A percentile compares a stretch with the other conserved stretches of the same genome.
phyloP scores from a whole-genome alignment of 2,329 filamentous ascomycete genomes.

The Aspergillus sp. region DNA sequence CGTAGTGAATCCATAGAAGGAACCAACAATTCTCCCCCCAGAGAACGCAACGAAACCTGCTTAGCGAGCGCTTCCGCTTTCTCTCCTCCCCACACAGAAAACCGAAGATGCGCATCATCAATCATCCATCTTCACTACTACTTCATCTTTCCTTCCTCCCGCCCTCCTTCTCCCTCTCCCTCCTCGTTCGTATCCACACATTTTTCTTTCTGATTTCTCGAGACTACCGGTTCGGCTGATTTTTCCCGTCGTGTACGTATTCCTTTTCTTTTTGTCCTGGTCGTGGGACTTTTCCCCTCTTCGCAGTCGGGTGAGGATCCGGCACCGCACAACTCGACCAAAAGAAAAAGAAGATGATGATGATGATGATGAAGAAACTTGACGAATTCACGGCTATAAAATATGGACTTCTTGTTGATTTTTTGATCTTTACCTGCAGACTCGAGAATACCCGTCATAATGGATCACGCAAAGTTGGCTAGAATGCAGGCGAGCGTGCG shows the following conservation, averaged over 20 bases:
- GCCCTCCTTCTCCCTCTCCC: constrained; percentile 1
- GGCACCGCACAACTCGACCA: background rate
- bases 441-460: constrained; percentile 34
- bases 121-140: constrained; percentile 6
- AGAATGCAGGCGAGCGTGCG: constrained; percentile 58
- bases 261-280: background rate
- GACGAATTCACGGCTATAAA: background rate
- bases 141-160: background rate
- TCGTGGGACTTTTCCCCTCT: background rate
- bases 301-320: background rate
- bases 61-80: constrained; percentile 17
- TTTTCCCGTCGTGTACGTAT: background rate
- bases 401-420: background rate
- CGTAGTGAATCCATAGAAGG: background rate
- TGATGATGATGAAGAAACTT: too few relatives aligned
- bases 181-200: background rate
- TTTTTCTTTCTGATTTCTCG: constrained; percentile 1
- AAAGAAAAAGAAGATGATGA: too few relatives aligned
- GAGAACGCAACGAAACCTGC: constrained; percentile 5
- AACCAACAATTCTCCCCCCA: background rate
- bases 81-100: constrained; percentile 20
- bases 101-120: constrained; percentile 10
- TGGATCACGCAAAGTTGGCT: constrained; percentile 60
- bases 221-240: background rate
- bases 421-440: background rate